A percentile compares a stretch with the other conserved stretches of the same genome.
Conservation (phyloP, 768 basidiomycete genomes). For the Calocybe gangraenosa region DNA sequence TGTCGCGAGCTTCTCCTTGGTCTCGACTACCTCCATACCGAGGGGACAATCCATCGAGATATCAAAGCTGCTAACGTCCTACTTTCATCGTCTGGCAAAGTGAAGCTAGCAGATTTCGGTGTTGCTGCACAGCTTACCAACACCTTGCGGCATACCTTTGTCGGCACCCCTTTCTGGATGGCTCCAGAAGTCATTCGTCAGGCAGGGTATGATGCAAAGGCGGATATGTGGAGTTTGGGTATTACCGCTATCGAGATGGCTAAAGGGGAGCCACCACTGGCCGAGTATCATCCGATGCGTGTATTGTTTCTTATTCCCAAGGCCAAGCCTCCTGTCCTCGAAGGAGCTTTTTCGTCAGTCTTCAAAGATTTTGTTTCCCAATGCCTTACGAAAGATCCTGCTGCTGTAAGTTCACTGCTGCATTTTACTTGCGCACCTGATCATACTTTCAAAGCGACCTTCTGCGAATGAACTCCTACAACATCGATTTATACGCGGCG, state of each 20-base stretch:
- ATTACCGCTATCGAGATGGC: constrained; percentile 99
- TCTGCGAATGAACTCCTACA: constrained; percentile 89
- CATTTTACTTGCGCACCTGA: constrained; percentile 12
- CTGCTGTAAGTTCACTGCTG: constrained; percentile 44
- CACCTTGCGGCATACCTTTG: constrained; percentile 94
- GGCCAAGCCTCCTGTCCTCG: constrained; percentile 87
- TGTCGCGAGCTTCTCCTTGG: constrained; percentile 91
- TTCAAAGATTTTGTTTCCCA: constrained; percentile 92
- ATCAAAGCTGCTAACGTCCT: constrained; percentile 98
- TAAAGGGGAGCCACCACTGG: constrained; percentile 92
- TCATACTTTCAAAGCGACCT: constrained; percentile 61
- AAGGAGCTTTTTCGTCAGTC: constrained; percentile 75
- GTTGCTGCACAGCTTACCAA: constrained; percentile 96
- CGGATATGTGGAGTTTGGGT: constrained; percentile 97
- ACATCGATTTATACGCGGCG: constrained; percentile 87
- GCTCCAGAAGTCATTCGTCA: constrained; percentile 98
- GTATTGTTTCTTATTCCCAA: constrained; percentile 98
- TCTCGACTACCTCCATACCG: constrained; percentile 92
- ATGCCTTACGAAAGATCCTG: constrained; percentile 92
- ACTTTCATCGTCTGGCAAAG: constrained; percentile 84
- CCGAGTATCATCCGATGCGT: constrained; percentile 98
- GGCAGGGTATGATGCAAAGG: constrained; percentile 92
- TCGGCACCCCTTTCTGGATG: constrained; percentile 98
- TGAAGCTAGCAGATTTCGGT: constrained; percentile 98
- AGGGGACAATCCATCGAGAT: constrained; percentile 96